Evolutionary conservation across 1,284 basidiomycete genomes (phyloP), one percentile per base, ranked within the genome.

Genomic region (Cutaneotrichosporon sp.): DNA sequence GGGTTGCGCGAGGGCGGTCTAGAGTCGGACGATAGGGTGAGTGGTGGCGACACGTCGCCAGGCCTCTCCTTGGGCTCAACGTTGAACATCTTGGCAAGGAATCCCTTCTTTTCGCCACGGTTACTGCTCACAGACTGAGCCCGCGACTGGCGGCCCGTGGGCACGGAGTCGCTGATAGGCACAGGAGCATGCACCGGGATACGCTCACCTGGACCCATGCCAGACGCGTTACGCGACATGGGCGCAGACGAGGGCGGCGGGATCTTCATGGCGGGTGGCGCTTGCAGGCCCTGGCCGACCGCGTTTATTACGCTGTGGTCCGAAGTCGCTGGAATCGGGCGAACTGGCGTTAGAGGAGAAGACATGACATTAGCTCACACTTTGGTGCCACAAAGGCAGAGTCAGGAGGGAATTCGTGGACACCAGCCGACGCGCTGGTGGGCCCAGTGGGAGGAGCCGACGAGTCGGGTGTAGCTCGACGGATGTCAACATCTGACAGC

Each of bases 61-160:
- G 49, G 30, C 59, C 72, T 65, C 32, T 74, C 72, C 62, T 76
- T 73, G 30, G 67, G 70, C 52, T 76, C 72, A 32, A 69, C 74
- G 60, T 81, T 75, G 65, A 81, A 78, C 78, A 81, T 80, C 56
- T 77, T 77, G 40, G 78, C 76, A 46, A 81, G 73, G 68, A 81
- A 80, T 14, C 71, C 71, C 68, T 80, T 80, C 72, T 79, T 81
- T 66, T 77, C 75, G 22, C 73, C 75, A n/a, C 40, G 30, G 49
- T 68, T 65, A 52, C 67, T 60, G 69, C 65, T 58, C 56, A 69
- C 67, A 22, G 72, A 61, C 56, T 65, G 42, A 4, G 66, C 62
- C 47, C 65, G 65, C 10, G 62, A 55, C 10, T 62, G 26, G 47
- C 62, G 63, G 2, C 55, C 58, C 38, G 16, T 55, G 21, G 56